These are phyloP conservation scores for Rhodosporidiobolus sp. DNA, from an alignment of 768 basidiomycete genomes.

Conservation along the genomic window DNA sequence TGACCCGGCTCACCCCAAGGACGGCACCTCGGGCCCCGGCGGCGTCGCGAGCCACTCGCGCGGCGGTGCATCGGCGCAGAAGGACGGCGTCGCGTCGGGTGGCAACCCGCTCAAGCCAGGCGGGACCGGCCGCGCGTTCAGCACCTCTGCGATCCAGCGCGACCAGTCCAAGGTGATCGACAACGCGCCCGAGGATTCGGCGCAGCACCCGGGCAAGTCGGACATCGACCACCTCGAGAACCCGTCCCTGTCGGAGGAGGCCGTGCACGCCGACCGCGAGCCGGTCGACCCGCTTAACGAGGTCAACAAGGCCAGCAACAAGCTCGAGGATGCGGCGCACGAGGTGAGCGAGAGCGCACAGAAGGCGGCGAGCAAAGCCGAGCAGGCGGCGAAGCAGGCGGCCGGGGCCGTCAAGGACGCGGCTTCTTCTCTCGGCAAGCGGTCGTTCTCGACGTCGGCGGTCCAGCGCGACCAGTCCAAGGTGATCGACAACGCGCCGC, in stretches of 20 bases:
- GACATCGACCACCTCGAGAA: conserved; percentile 32
- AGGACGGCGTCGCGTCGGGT: conserved; percentile 10
- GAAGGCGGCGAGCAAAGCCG: too few species aligned
- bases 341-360: neutral
- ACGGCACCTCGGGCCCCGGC: too few species aligned
- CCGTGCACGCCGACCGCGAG: conserved; percentile 26
- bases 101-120: conserved; percentile 14
- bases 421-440: conserved; percentile 7
- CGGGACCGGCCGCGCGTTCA: neutral
- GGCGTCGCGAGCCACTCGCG: neutral
- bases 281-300: conserved; percentile 19
- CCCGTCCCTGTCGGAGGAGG: conserved; percentile 17
- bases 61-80: neutral
- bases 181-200: neutral
- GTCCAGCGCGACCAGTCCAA: too few species aligned
- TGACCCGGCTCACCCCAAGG: neutral
- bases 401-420: conserved; percentile 13
- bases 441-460: conserved; percentile 11
- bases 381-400: conserved; percentile 3
- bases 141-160: conserved; percentile 6
- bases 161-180: neutral
- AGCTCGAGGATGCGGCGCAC: neutral
- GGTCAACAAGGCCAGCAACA: neutral
- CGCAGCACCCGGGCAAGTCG: conserved; percentile 24
- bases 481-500: neutral